Evolutionary conservation across 2,329 filamentous ascomycete species (phyloP), one percentile per base, ranked within the genome.

Genomic region (Colletotrichum kahawae): DNA sequence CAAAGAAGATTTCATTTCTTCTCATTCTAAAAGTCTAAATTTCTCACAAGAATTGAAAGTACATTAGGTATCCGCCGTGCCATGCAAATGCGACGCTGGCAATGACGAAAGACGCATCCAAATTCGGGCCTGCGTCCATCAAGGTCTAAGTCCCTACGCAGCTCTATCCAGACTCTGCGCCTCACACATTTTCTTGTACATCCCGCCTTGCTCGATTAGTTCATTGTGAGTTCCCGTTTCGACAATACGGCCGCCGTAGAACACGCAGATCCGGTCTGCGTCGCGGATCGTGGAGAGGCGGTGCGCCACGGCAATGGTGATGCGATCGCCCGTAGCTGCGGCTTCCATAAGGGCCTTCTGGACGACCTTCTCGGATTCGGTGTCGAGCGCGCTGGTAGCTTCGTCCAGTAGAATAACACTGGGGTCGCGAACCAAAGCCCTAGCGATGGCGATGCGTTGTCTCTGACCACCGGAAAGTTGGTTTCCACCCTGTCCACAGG

Each of bases 391-490:
- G 24, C 84, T 86, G 0, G 94, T 95, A 1, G 94, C 93, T 82
- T 95, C 94, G 78, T 95, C 94, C 0, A 95, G 85, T 5, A 95
- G 89, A 3, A 95, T 84, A 3, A 95, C 90, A 0, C 87, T 85
- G 0, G 93, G 93, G 59, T 91, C 86, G 62, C 92, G 91, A 64
- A 95, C 87, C 31, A 95, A 91, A 10, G 92, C 92, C 7, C 93
- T 88, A 0, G 93, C 93, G 75, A 95, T 95, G 8, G 93, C 92
- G 34, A 95, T 89, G 21, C 93, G 90, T 81, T 95, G 93, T 6
- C 93, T 87, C 80, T 95, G 93, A 1, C 94, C 94, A 24, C 93
- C 94, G 1, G 92, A 94, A 2, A 95, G 85, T 71, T 93, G 92
- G 18, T 92, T 90, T 1, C 93, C 93, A 57, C 90, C 89, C 77